Base-by-base conservation (phyloP, 2,329 filamentous ascomycete genomes). In the Mollisia scopiformis region DNA sequence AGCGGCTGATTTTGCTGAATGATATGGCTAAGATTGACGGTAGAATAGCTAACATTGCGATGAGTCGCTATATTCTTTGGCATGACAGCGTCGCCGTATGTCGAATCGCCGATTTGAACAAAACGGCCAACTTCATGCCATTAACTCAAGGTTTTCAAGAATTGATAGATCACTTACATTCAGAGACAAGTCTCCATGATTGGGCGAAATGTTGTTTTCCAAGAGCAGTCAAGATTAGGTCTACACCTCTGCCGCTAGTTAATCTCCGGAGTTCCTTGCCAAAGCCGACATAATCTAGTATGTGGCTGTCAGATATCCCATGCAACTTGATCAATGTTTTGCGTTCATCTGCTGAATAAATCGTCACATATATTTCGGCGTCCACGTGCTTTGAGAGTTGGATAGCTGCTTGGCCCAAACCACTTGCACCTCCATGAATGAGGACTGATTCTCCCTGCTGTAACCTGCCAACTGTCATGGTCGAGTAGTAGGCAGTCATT, bases 371-470 rank as follows among this genome's bases (percentile, higher is more conserved):
- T 19, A 59, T 49, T 16, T 50, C 43, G 16, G 52, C 51, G 3
- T 43, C 57, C 11, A 59, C 23, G 14, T 51, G n/a, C 14, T 55
- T 50, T 10, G 57, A 41, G 19, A 59, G 27, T 11, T 55, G 57
- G 19, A 59, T 51, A 13, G 25, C 30, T 30, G 57, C 57, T 19
- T 55, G 51, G n/a, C 57, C 57, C 28, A 59, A 16, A 3, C 57
- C 57, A 43, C 41, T 41, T 43, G 41, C 43, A 28, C 41, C 57
- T 27, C n/a, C 6, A 51, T 59, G 57, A 13, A 59, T 59, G 6
- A 59, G 13, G 14, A 59, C 33, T n/a, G 51, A 59, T n/a, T 59
- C 41, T 10, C 57, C 57, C 31, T 41, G 1, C 25, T 59, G 31
- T 11, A 59, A 41, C 2, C 39, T 33, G 6, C 51, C 57, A 19